Base-by-base conservation (phyloP, 2,329 filamentous ascomycete genomes). In the Paraconiothyrium sp. region DNA sequence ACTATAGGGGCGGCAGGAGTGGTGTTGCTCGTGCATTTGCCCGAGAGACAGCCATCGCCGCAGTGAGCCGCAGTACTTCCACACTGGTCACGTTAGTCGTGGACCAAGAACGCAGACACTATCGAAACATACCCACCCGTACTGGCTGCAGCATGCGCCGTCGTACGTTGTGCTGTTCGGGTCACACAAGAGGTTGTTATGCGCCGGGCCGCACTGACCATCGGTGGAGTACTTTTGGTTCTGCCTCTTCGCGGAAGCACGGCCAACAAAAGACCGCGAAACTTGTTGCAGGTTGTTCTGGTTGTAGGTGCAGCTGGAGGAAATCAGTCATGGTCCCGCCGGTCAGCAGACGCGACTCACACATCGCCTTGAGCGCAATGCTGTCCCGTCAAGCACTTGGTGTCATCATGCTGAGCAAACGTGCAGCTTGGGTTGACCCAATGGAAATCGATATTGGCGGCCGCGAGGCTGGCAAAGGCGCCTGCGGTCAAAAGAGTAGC, bases 391-490 rank as follows among this genome's bases (percentile, higher is more conserved):
- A 81, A 67, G 62, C 81, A 83, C 22, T 56, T 37, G 60, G 63
- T 58, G 52, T 70, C 34, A 51, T 67, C 67, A 8, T 67, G 35
- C 0, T 64, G 37, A 30, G 60, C 63, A 58, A 68, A 67, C 56
- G 80, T 70, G 71, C 83, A 85, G 3, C 61, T 77, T 24, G 84
- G 79, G 52, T 82, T 77, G 9, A 83, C 80, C 74, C 80, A 80
- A 41, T 74, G 71, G 71, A 84, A 84, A 62, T 81, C 79, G 71
- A 85, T 84, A 69, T 85, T 85, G 57, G 82, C 83, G 6, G 74
- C 72, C 22, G 75, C 73, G 16, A 79, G 63, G 55, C 75, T 75
- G 57, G 73, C 77, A 59, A 81, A 68, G 54, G 68, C 72, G 67
- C 69, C 72, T 58, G 75, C 61, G 48, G 69, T 67, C 58, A 76